Conservation (phyloP, 139 green algal species). For the Monoraphidium neglectum region DNA sequence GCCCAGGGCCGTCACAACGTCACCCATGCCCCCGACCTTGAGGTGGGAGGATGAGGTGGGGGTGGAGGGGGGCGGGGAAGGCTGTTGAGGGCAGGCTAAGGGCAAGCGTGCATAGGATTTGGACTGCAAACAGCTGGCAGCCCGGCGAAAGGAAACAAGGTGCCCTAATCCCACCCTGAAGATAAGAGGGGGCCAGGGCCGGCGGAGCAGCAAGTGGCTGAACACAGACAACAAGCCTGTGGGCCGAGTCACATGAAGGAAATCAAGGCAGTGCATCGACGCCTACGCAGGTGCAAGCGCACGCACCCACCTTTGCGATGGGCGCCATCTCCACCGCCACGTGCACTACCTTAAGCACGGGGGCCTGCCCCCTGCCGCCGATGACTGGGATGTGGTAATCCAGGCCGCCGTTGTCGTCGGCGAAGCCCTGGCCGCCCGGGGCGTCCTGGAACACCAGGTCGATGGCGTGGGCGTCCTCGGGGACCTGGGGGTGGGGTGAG, state of each 20-base stretch:
- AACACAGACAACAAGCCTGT: no score
- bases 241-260: no score
- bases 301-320: slow-evolving; percentile 87
- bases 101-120: neutral
- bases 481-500: slow-evolving; percentile 50
- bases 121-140: neutral
- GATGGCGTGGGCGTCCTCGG: slow-evolving; percentile 79
- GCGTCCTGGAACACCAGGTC: slow-evolving; percentile 92
- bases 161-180: no score
- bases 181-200: no score
- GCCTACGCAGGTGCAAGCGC: neutral
- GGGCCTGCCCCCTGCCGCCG: slow-evolving; percentile 44
- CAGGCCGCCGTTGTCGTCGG: slow-evolving; percentile 92
- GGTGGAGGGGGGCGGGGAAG: no score
- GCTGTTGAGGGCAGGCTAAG: slow-evolving; percentile 51
- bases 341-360: slow-evolving; percentile 80
- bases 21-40: slow-evolving; percentile 92
- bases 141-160: no score
- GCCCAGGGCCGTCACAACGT: slow-evolving; percentile 92
- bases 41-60: neutral
- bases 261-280: no score
- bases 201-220: no score
- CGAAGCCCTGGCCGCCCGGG: slow-evolving; percentile 58
- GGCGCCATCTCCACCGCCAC: slow-evolving; percentile 98
- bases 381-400: slow-evolving; percentile 93